Percentiles rank a stretch among this genome's conserved stretches.
These are phyloP conservation scores for Paraphaeosphaeria sporulosa DNA, from an alignment of 2,329 filamentous ascomycete species.

Conservation along the genomic window DNA sequence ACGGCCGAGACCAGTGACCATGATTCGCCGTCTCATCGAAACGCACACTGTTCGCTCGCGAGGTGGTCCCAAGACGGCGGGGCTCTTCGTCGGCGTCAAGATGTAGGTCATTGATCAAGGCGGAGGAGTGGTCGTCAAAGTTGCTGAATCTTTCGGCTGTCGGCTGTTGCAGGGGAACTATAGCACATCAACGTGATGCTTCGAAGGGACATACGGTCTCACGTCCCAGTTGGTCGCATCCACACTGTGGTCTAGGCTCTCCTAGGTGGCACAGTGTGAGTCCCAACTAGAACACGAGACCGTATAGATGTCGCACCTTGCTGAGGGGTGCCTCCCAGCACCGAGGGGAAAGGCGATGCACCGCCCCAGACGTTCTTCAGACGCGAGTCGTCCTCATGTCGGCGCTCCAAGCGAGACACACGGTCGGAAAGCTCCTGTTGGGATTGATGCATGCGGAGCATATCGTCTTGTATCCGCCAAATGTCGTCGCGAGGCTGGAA, in stretches of 20 bases:
- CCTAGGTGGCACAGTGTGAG: neutral
- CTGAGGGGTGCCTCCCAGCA: conserved; percentile 82
- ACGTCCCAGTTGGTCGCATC: neutral
- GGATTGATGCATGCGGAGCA: conserved; percentile 66
- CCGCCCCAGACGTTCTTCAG: conserved; percentile 88
- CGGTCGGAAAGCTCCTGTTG: conserved; percentile 69
- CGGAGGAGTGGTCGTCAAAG: conserved; percentile 86
- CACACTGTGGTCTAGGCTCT: neutral
- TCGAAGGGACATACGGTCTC: neutral
- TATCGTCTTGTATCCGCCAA: conserved; percentile 70
- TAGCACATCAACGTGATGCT: conserved; percentile 24
- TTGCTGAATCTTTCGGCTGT: conserved; percentile 81
- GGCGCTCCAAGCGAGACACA: conserved; percentile 67
- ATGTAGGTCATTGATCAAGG: conserved; percentile 80
- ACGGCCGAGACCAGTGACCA: conserved; percentile 85
- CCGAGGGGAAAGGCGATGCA: conserved; percentile 85
- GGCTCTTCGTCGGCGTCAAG: conserved; percentile 88
- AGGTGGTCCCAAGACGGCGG: conserved; percentile 83
- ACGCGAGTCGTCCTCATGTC: conserved; percentile 68
- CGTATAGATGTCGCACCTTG: conserved; percentile 69
- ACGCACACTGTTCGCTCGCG: conserved; percentile 93
- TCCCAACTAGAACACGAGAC: neutral
- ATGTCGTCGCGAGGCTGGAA: conserved; percentile 71
- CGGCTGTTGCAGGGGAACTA: conserved; percentile 81
- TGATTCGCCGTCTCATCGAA: conserved; percentile 97